Base-by-base conservation (phyloP, 495 filamentous ascomycete species). In the Delitschia confertaspora region DNA sequence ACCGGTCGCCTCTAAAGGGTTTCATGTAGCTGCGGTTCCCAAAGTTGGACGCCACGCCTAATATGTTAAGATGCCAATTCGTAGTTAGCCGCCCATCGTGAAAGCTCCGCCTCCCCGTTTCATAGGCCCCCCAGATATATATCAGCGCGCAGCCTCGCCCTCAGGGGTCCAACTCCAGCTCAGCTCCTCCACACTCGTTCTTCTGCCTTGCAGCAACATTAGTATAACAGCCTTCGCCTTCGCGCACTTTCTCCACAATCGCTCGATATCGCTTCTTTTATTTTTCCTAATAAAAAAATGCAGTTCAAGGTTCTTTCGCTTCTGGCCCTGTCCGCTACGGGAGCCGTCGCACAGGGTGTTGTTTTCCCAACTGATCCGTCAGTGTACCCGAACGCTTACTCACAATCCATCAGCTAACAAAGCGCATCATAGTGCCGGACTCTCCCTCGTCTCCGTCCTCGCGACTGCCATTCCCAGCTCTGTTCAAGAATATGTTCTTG, bases 381-480 rank as follows among this genome's bases (percentile, higher is more conserved):
- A 29, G 7, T 7, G 7, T 7, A 7, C 7, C 26, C 26, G 26
- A 29, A 7, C 26, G 26, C 7, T 29, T 13, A 7, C 13, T 7
- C 26, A 29, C 7, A 13, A 29, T 13, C 13, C 7, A 29, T 13
- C 26, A 7, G n/a, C 13, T 29, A 7, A 7, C 26, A 44, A 48
- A 8, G 25, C n/a, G n/a, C n/a, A 14, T 3, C 21, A 10, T 16
- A 47, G 49, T 22, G 9, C 35, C 22, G 38, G 25, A 8, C 19
- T 44, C 13, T 54, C 53, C 21, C 38, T 56, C 23, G 20, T 51
- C 19, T 14, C 11, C 19, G 53, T 56, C 34, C 49, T 59, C n/a
- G 27, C 31, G n/a, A 56, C 56, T 18, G 56, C 56, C n/a, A 41
- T 59, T 10, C 56, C 53, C 1, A 4, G 43, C 20, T 33, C 38